Conservation (phyloP, 225 moss, liverwort and hornwort species). For the Asterella californica region DNA sequence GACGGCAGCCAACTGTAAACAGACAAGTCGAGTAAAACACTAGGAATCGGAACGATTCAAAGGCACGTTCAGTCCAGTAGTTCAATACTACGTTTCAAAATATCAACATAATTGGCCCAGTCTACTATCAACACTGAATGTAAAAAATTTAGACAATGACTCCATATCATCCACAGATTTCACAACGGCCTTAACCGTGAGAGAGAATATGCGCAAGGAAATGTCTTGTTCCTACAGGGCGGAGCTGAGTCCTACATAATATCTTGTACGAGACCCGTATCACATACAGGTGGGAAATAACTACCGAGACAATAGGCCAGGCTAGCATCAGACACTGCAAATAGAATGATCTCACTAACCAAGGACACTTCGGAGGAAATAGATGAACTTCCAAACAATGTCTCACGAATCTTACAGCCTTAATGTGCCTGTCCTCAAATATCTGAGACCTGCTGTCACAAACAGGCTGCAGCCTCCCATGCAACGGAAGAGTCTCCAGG, state of each 20-base stretch:
- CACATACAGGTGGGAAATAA: no score
- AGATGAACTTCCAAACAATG: neutral
- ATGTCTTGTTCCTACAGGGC: no score
- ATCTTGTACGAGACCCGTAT: no score
- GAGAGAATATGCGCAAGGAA: no score
- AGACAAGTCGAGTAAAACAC: neutral
- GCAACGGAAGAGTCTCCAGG: conserved; percentile 29
- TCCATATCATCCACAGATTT: no score
- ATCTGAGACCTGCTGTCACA: conserved; percentile 40
- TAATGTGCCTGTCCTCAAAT: conserved; percentile 34
- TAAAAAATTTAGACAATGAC: no score
- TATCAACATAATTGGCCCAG: no score
- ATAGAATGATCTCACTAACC: neutral
- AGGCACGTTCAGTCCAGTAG: neutral
- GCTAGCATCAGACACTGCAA: neutral
- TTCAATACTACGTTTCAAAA: no score
- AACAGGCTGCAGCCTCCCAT: conserved; percentile 32
- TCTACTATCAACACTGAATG: no score
- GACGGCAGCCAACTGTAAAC: conserved; percentile 34
- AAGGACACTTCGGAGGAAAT: neutral
- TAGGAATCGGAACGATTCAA: neutral
- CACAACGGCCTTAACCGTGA: no score
- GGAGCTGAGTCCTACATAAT: no score
- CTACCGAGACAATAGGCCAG: neutral
- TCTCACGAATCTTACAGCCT: conserved; percentile 35